Conservation (phyloP, 2,329 filamentous ascomycete genomes). For the Graphiopsis chlorocephala region DNA sequence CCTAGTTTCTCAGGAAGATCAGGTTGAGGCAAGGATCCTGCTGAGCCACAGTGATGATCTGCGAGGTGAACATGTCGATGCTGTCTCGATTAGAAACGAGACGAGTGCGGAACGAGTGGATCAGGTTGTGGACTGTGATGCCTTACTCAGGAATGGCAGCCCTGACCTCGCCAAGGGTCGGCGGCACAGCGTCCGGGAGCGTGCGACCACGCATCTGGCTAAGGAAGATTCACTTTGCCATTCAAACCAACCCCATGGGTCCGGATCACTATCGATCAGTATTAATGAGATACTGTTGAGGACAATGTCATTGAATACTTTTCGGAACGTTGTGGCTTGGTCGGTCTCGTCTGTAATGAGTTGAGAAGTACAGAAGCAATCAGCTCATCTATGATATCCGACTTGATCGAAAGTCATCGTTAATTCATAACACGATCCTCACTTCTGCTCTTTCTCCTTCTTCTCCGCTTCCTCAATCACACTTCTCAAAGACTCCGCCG, state of each 20-base stretch:
- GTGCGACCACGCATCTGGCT: too few relatives aligned
- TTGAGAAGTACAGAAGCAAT: neutral
- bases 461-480: slow-evolving; percentile 40
- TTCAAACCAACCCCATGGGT: neutral
- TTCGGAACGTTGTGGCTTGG: neutral
- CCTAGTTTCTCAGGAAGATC: too few relatives aligned
- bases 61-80: too few relatives aligned
- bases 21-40: too few relatives aligned
- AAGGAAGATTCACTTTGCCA: neutral
- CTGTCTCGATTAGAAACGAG: too few relatives aligned
- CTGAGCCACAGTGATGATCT: too few relatives aligned
- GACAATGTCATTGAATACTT: neutral
- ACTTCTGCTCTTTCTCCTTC: slow-evolving; percentile 21
- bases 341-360: neutral
- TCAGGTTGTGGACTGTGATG: slow-evolving; percentile 41
- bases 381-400: neutral
- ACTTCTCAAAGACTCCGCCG: slow-evolving; percentile 36
- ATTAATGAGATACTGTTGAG: neutral
- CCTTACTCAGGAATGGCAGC: slow-evolving; percentile 36
- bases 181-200: too few relatives aligned
- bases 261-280: neutral
- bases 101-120: too few relatives aligned
- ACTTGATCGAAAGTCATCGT: too few relatives aligned
- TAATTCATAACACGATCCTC: too few relatives aligned
- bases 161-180: neutral